Conservation (phyloP, 1,284 basidiomycete species). For the Trametes sp. region DNA sequence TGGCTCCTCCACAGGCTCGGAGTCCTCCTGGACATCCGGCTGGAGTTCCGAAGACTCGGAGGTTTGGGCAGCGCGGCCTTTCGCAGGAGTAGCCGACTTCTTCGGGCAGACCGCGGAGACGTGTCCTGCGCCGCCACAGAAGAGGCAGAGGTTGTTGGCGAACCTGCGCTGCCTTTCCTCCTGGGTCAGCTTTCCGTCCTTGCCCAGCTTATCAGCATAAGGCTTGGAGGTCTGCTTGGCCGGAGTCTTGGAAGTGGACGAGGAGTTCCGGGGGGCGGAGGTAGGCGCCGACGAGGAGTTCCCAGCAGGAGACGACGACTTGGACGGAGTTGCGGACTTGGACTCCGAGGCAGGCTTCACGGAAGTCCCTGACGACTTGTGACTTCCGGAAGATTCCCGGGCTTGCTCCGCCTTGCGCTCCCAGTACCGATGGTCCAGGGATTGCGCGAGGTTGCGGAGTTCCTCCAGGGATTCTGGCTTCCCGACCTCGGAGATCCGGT, state of each 20-base stretch:
- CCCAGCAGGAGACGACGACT: not conserved
- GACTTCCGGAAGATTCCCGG: not conserved
- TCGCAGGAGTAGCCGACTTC: slow-evolving; percentile 10
- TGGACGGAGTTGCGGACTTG: slow-evolving; percentile 2
- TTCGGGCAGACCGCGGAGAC: slow-evolving; percentile 2
- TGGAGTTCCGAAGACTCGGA: not conserved
- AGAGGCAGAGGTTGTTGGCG: slow-evolving; percentile 20
- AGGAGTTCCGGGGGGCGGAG: slow-evolving; percentile 2
- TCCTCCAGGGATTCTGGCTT: slow-evolving; percentile 1
- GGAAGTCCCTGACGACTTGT: not conserved
- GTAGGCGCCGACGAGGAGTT: not conserved
- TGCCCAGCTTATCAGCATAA: slow-evolving; percentile 16
- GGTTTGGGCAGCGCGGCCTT: slow-evolving; percentile 3
- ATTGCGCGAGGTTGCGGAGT: slow-evolving; percentile 13
- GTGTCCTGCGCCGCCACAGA: slow-evolving; percentile 12
- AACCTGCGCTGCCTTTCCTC: slow-evolving; percentile 11
- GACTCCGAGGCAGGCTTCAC: not conserved
- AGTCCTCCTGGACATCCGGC: not conserved
- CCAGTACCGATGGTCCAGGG: slow-evolving; percentile 15
- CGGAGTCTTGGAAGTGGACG: not conserved
- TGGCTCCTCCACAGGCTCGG: slow-evolving; percentile 17
- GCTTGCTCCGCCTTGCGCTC: slow-evolving; percentile 9
- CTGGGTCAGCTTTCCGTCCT: slow-evolving; percentile 12
- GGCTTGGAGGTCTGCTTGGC: slow-evolving; percentile 5
- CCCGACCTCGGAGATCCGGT: slow-evolving; percentile 13